phyloP scores from a whole-genome alignment of 257 asterid genomes.

The Solanum chaucha region DNA sequence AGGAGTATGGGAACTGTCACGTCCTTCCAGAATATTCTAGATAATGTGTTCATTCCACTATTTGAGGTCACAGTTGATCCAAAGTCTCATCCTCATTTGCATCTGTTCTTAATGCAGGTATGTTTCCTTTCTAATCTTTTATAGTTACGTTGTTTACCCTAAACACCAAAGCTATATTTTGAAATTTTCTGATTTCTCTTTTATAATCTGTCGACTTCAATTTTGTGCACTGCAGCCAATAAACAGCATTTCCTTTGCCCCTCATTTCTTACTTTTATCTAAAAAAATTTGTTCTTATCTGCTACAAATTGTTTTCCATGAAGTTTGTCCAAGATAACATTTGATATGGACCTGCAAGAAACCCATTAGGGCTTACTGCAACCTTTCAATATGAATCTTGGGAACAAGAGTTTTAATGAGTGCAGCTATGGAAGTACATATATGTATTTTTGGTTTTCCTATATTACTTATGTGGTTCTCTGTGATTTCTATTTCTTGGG shows the following conservation, averaged over 20 bases:
- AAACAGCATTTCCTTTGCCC: background rate
- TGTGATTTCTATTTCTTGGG: background rate
- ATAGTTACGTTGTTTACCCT: background rate
- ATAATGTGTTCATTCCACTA: conserved; percentile 84
- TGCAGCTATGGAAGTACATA: background rate
- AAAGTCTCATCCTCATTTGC: conserved; percentile 86
- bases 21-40: conserved; percentile 83
- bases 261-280: background rate
- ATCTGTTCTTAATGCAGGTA: conserved; percentile 81
- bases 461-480: background rate
- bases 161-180: background rate
- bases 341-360: background rate
- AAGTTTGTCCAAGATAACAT: background rate
- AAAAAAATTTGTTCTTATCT: background rate
- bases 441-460: background rate
- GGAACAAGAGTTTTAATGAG: background rate
- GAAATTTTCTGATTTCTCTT: conserved; percentile 3
- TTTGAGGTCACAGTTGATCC: conserved; percentile 91
- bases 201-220: background rate
- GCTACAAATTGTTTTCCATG: background rate
- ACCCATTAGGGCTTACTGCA: background rate
- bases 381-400: background rate
- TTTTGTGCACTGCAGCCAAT: background rate
- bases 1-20: conserved; percentile 89
- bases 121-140: background rate